Evolutionary conservation across 2,329 filamentous ascomycete genomes (phyloP), one percentile per base, ranked within the genome.

Genomic region (Diplodia seriata): DNA sequence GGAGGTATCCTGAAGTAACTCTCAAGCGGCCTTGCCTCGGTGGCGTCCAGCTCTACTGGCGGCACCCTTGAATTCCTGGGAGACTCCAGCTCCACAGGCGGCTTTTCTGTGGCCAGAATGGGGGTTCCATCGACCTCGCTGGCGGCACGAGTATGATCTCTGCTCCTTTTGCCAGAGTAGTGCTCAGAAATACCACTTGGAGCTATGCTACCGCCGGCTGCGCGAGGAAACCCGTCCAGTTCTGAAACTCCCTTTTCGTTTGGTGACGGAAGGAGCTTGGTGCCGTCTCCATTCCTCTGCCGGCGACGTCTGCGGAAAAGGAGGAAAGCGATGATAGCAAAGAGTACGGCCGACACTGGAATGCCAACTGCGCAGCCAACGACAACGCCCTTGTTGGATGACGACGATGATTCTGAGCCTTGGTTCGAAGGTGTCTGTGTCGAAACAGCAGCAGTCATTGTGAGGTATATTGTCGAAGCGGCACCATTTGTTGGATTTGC

Each of bases 311-410:
- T 63, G 53, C 68, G 72, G 5, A 71, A 4, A 3, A 68, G 31
- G 5, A 69, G 29, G 54, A 69, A 33, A 20, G 71, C 59, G 29
- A 71, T 14, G 26, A 71, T 31, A 20, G 70, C 62, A 57, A 69
- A 64, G 12, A 69, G 53, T n/a, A 61, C 69, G 5, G 71, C 68
- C 5, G 68, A 70, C 1, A 72, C 64, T 3, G 71, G 70, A 20
- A 69, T 57, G 62, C 69, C 71, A 57, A 73, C 69, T 11, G 69
- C 68, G 8, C 59, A 63, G 59, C 68, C 65, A 18, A 68, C 68
- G 47, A 70, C 70, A 15, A 68, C 69, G 40, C 49, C 23, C 5
- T 33, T 62, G 57, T 26, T 23, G 11, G 55, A 43, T 6, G 54
- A n/a, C 18, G 38, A 31, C 14, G 38, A n/a, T 9, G 59, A 38